These are phyloP conservation scores for Persicaria maculosa DNA, from an alignment of 148 eudicot species.

Conservation along the genomic window DNA sequence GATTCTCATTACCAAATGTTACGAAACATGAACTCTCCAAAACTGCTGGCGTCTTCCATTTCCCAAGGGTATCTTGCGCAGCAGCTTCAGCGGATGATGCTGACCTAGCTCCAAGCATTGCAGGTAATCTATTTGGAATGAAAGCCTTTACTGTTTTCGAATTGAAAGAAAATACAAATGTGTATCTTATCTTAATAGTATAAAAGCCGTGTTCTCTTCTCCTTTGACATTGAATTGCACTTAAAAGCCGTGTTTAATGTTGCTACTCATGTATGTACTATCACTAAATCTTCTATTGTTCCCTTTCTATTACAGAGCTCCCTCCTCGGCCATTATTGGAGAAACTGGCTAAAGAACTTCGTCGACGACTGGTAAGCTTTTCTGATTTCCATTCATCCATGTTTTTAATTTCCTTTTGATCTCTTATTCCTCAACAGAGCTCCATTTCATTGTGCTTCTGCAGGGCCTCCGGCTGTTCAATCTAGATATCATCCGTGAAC, in stretches of 20 bases:
- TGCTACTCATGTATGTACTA: no score
- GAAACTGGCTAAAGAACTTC: conserved; percentile 16
- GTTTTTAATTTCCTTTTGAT: neutral
- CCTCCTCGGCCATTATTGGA: conserved; percentile 19
- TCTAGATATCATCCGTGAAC: conserved; percentile 86
- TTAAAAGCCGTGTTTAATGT: no score
- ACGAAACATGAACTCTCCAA: conserved; percentile 44
- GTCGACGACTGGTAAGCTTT: conserved; percentile 16
- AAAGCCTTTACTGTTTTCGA: neutral
- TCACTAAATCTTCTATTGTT: neutral
- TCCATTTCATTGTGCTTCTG: neutral
- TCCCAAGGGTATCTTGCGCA: conserved; percentile 72
- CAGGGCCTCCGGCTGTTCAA: conserved; percentile 93
- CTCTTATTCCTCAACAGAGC: neutral
- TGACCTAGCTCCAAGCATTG: conserved; percentile 54
- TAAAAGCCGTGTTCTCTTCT: neutral
- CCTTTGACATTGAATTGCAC: neutral
- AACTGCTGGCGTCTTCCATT: conserved; percentile 46
- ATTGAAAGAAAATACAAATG: neutral
- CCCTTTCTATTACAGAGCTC: conserved; percentile 7
- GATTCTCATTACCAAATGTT: conserved; percentile 65
- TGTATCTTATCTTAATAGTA: neutral
- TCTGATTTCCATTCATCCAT: neutral
- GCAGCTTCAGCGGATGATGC: conserved; percentile 67
- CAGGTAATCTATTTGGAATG: conserved; percentile 25